phyloP scores from a whole-genome alignment of 306 rosid species.

The Ceratonia siliqua region DNA sequence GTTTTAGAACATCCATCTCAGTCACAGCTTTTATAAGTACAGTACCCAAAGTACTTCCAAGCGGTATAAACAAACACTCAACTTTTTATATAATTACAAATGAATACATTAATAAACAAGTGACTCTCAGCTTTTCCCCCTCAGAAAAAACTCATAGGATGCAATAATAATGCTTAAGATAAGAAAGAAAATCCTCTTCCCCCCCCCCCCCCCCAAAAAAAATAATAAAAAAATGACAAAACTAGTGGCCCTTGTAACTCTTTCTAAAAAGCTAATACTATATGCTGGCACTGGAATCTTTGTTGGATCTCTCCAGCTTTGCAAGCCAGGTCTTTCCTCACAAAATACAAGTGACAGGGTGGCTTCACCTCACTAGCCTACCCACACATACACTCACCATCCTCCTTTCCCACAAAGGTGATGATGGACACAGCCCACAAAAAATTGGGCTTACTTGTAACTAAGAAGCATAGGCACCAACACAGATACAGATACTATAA shows the following conservation, averaged over 20 bases:
- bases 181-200: conserved; percentile 36
- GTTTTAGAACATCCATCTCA: background rate
- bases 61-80: conserved; percentile 46
- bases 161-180: conserved; percentile 44
- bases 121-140: conserved; percentile 40
- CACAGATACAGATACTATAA: too few relatives aligned
- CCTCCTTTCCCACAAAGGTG: conserved; percentile 54
- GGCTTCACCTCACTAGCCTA: conserved; percentile 57
- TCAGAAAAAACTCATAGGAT: conserved; percentile 46
- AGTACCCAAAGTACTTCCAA: background rate
- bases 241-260: conserved; percentile 19
- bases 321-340: conserved; percentile 63
- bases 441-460: conserved; percentile 63
- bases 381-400: conserved; percentile 55
- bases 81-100: conserved; percentile 55
- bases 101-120: conserved; percentile 49
- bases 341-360: conserved; percentile 61
- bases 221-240: background rate
- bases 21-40: background rate
- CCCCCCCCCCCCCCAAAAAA: conserved; percentile 16
- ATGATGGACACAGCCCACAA: conserved; percentile 53
- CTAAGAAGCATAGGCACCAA: too few relatives aligned
- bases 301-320: conserved; percentile 49
- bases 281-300: background rate
- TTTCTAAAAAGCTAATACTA: conserved; percentile 41